Base-by-base conservation (phyloP, 768 basidiomycete genomes). In the Tulasnella sp. region DNA sequence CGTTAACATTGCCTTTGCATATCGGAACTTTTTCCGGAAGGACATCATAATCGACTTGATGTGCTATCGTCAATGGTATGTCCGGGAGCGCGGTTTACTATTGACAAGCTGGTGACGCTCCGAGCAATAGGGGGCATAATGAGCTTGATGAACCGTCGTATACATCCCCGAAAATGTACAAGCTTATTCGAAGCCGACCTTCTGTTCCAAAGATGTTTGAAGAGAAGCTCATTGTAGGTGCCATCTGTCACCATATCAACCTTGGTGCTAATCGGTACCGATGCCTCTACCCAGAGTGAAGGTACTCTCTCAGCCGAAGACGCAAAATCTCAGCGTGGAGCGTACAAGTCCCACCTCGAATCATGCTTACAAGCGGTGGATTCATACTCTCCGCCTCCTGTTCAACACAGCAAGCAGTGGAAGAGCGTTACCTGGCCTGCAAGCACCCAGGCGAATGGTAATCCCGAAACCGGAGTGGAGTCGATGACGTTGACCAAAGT, bases 161-260 rank as follows among this genome's bases (percentile, higher is more conserved):
- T 83, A 97, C 96, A 0, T 92, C 92, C 78, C 95, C 96, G 0
- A 85, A 91, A 13, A 98, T 97, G 95, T 98, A 98, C 84, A 88
- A 93, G 83, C 90, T 92, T 84, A 96, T 97, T 81, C 88, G 90
- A 7, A 88, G 90, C 0, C 87, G 95, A 71, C 88, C 87, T 70
- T 92, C 92, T 16, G 93, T 95, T 5, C 94, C 94, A 6, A 86
- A 90, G 74, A 85, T 94, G 16, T 97, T 96, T 82, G 94, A 96
- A 82, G 88, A 92, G 67, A 91, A 90, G 67, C 87, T 96, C 7
- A 86, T 91, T 73, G 94, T 94, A 77, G 70, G 90, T 86, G 23
- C 74, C 39, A 13, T 69, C 18, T 32, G 6, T 80, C n/a, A n/a
- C 51, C 23, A 5, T 51, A 11, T 11, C 10, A n/a, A 20, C n/a